Percentiles rank a stretch among this genome's conserved stretches.
phyloP scores from a whole-genome alignment of 2,329 filamentous ascomycete species.

The Cercospora zeina region DNA sequence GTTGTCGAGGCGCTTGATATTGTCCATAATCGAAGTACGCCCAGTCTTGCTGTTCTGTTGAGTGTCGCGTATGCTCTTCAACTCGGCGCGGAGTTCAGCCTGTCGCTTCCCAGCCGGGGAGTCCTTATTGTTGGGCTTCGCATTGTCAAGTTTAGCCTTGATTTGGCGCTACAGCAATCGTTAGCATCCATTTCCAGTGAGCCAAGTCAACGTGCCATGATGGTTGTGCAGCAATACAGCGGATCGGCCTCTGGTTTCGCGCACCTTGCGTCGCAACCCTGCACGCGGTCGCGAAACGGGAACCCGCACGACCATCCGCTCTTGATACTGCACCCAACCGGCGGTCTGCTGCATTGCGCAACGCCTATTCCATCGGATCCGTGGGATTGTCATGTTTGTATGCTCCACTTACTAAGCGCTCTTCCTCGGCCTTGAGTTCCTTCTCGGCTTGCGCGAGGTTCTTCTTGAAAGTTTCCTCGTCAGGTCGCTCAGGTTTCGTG shows the following conservation, averaged over 20 bases:
- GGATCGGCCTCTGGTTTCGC: background rate
- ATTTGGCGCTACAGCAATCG: slow-evolving; percentile 67
- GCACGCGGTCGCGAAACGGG: background rate
- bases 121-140: slow-evolving; percentile 77
- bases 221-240: background rate
- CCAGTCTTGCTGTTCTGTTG: slow-evolving; percentile 85
- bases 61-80: slow-evolving; percentile 80
- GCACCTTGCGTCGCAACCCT: background rate
- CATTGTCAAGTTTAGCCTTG: slow-evolving; percentile 84
- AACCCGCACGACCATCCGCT: background rate
- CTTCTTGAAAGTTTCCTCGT: slow-evolving; percentile 81
- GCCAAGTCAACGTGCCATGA: background rate
- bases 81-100: slow-evolving; percentile 78
- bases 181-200: slow-evolving; percentile 18
- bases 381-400: slow-evolving; percentile 16
- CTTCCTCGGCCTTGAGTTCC: slow-evolving; percentile 75
- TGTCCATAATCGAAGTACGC: slow-evolving; percentile 75
- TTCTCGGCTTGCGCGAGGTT: slow-evolving; percentile 80
- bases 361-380: background rate
- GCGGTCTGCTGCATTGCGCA: slow-evolving; percentile 7
- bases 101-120: slow-evolving; percentile 79
- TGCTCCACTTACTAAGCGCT: slow-evolving; percentile 48
- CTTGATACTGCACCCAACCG: background rate
- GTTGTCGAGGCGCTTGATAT: slow-evolving; percentile 89
- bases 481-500: slow-evolving; percentile 77